A percentile compares a stretch with the other conserved stretches of the same genome.
phyloP scores from a whole-genome alignment of 164 flowering plant genomes.

The Warburgia ugandensis region DNA sequence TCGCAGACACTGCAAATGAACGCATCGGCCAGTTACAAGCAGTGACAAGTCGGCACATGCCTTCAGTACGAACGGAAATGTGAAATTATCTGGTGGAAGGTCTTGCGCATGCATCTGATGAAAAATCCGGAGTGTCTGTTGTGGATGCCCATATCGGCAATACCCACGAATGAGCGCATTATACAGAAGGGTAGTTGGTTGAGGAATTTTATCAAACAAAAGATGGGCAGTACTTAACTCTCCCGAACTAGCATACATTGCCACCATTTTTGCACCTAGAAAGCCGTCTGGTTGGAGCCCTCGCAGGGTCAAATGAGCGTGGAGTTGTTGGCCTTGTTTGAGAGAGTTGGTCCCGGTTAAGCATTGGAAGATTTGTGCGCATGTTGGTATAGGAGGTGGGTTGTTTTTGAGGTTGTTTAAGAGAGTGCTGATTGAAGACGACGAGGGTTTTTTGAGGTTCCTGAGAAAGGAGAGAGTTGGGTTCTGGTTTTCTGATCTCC shows the following conservation, averaged over 20 bases:
- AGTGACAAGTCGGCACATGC: conserved; percentile 24
- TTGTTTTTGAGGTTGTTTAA: conserved; percentile 11
- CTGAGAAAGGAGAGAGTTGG: too few relatives aligned
- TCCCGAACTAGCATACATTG: conserved; percentile 54
- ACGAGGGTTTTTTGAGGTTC: too few relatives aligned
- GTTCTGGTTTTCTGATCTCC: too few relatives aligned
- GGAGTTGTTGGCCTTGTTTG: conserved; percentile 40
- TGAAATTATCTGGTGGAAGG: conserved; percentile 33
- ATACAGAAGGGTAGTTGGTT: conserved; percentile 27
- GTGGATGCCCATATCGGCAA: conserved; percentile 15
- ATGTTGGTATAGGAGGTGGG: conserved; percentile 13
- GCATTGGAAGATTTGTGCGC: conserved; percentile 35
- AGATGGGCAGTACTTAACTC: conserved; percentile 25
- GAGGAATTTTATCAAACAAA: conserved; percentile 16
- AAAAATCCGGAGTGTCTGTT: conserved; percentile 13
- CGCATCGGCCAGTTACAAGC: conserved; percentile 26
- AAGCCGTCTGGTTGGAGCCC: conserved; percentile 34
- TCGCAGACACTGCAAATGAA: conserved; percentile 34
- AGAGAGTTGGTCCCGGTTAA: conserved; percentile 30
- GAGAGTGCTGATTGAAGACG: conserved; percentile 8
- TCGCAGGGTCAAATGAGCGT: conserved; percentile 37
- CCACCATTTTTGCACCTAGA: conserved; percentile 42
- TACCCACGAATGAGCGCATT: conserved; percentile 46
- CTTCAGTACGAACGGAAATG: conserved; percentile 50
- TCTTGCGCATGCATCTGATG: conserved; percentile 24